Conservation (phyloP, 768 basidiomycete genomes). For the Leccinum rimulosum region DNA sequence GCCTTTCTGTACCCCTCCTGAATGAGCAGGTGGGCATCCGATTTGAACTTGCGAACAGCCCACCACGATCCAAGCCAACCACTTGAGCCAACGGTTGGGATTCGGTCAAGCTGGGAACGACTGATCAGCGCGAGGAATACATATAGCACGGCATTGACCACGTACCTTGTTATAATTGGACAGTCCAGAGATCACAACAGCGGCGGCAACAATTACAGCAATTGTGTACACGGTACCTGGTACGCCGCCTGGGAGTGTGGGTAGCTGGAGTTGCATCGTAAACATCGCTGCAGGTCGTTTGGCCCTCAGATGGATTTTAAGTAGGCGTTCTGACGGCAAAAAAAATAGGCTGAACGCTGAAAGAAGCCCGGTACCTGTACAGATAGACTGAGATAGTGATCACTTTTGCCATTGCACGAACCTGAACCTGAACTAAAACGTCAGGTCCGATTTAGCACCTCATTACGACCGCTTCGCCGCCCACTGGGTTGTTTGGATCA, state of each 20-base stretch:
- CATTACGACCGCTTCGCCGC: too few relatives aligned
- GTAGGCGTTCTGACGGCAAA: too few relatives aligned
- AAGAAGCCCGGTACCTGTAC: too few relatives aligned
- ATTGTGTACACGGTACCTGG: conserved; percentile 4
- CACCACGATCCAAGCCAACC: conserved; percentile 28
- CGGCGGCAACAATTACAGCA: conserved; percentile 4
- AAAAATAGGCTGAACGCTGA: too few relatives aligned
- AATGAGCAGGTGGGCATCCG: conserved; percentile 23
- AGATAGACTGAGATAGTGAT: too few relatives aligned
- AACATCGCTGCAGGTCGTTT: neutral
- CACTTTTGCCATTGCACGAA: too few relatives aligned
- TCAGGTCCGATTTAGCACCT: too few relatives aligned
- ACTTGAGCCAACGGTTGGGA: conserved; percentile 32
- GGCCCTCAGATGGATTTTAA: too few relatives aligned
- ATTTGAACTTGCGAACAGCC: conserved; percentile 19
- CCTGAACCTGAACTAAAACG: too few relatives aligned
- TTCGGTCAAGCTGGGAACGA: conserved; percentile 23
- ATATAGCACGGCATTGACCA: too few relatives aligned
- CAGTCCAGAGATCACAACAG: conserved; percentile 5
- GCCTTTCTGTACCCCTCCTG: conserved; percentile 36
- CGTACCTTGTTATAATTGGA: conserved; percentile 6
- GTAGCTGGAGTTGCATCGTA: conserved; percentile 1
- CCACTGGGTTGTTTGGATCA: conserved; percentile 31
- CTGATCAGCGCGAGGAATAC: neutral
- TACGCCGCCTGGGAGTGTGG: conserved; percentile 2